Conservation (phyloP, 257 asterid species). For the Capsicum pubescens region DNA sequence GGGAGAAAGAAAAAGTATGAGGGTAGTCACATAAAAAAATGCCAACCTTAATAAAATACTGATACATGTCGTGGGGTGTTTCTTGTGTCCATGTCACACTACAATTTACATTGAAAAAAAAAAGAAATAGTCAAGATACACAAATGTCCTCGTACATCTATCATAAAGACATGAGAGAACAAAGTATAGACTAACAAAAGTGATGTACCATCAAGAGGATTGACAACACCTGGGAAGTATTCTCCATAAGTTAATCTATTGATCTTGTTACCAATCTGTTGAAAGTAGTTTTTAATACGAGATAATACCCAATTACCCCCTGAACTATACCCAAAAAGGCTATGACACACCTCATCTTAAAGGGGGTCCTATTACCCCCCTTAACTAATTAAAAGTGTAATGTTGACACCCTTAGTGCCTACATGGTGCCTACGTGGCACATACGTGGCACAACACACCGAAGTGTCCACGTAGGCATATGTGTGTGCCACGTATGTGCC, state of each 20-base stretch:
- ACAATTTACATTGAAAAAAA: constrained; percentile 42
- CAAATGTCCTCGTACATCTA: not conserved
- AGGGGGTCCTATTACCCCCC: no score
- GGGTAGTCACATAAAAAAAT: not conserved
- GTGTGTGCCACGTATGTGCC: no score
- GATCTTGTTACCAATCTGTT: constrained; percentile 88
- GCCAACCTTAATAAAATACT: constrained; percentile 91
- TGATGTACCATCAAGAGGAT: constrained; percentile 90
- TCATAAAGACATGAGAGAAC: constrained; percentile 24
- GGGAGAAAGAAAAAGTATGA: constrained; percentile 19
- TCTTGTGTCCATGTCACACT: constrained; percentile 85
- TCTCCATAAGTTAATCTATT: constrained; percentile 87
- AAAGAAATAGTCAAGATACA: not conserved
- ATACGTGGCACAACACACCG: no score
- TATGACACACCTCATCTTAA: no score
- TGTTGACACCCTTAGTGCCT: no score
- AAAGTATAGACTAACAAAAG: constrained; percentile 31
- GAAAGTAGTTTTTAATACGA: constrained; percentile 17
- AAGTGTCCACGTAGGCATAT: no score
- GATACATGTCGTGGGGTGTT: constrained; percentile 86
- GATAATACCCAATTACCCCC: no score
- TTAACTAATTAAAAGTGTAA: no score
- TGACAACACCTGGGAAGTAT: constrained; percentile 88
- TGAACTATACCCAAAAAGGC: no score
- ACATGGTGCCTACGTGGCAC: no score